Evolutionary conservation across 1,139 yeast species (phyloP).

Genomic region (Saccharomyces hybrid): DNA sequence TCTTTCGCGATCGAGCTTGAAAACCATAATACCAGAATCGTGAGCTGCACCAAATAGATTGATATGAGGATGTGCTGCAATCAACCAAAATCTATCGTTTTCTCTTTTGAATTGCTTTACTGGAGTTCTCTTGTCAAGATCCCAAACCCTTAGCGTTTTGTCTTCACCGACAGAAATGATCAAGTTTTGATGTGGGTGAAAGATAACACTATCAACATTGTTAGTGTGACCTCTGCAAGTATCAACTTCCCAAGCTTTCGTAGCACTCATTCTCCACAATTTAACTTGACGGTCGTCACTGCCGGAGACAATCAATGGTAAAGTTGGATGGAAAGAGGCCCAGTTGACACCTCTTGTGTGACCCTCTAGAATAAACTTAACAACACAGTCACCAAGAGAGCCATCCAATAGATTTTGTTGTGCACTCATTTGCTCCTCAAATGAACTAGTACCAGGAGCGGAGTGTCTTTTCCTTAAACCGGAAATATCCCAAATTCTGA

Average conservation of each 20-base stretch:
- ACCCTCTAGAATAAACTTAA: slow-evolving; percentile 92
- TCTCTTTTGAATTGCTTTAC: slow-evolving; percentile 94
- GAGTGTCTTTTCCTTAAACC: slow-evolving; percentile 94
- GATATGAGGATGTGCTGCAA: slow-evolving; percentile 81
- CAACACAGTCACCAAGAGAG: slow-evolving; percentile 92
- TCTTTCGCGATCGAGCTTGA: slow-evolving; percentile 94
- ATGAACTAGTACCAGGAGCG: slow-evolving; percentile 47
- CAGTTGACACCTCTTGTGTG: slow-evolving; percentile 98
- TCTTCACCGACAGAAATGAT: slow-evolving; percentile 93
- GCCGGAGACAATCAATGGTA: slow-evolving; percentile 90
- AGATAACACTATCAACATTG: slow-evolving; percentile 79
- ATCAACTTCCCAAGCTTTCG: slow-evolving; percentile 98
- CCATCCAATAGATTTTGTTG: slow-evolving; percentile 78
- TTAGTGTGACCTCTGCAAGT: slow-evolving; percentile 97
- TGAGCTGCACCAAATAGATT: slow-evolving; percentile 95
- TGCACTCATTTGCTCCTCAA: slow-evolving; percentile 68
- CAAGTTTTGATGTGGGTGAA: slow-evolving; percentile 90
- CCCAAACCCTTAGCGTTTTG: slow-evolving; percentile 97
- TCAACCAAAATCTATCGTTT: slow-evolving; percentile 88
- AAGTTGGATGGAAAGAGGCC: slow-evolving; percentile 96
- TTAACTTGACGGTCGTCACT: slow-evolving; percentile 95
- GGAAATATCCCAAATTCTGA: slow-evolving; percentile 96
- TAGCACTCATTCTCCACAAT: slow-evolving; percentile 96
- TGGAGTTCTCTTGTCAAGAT: slow-evolving; percentile 84
- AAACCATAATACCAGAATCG: slow-evolving; percentile 96